A percentile compares a stretch with the other conserved stretches of the same genome.
Evolutionary conservation across 164 flowering plant genomes (phyloP).

Genomic region (Cinnamomum micranthum): DNA sequence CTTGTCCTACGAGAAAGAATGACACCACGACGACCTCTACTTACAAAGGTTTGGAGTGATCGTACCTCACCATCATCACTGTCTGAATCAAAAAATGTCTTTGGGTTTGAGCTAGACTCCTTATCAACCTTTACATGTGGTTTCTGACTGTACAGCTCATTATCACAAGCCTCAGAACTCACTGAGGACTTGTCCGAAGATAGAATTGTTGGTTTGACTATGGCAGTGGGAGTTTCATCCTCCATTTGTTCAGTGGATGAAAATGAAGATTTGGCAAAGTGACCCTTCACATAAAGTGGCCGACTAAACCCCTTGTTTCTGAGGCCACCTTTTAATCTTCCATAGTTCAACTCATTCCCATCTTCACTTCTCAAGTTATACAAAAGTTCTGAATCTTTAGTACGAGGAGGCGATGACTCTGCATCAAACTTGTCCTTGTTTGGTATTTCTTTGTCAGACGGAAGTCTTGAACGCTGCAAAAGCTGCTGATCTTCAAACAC

Average conservation of each 20-base stretch:
- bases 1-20: slow-evolving; percentile 57
- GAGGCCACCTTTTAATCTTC: slow-evolving; percentile 62
- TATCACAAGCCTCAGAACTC: slow-evolving; percentile 11
- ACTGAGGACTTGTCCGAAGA: slow-evolving; percentile 13
- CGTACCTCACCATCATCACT: slow-evolving; percentile 27
- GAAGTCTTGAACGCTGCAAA: slow-evolving; percentile 13
- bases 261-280: slow-evolving; percentile 21
- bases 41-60: slow-evolving; percentile 16
- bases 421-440: slow-evolving; percentile 4
- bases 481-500: slow-evolving; percentile 12
- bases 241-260: slow-evolving; percentile 15
- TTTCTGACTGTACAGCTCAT: slow-evolving; percentile 21
- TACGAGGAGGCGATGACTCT: slow-evolving; percentile 6
- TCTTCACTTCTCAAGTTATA: slow-evolving; percentile 23
- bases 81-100: slow-evolving; percentile 8
- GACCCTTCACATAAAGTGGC: slow-evolving; percentile 42
- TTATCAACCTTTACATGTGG: slow-evolving; percentile 7
- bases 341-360: slow-evolving; percentile 39
- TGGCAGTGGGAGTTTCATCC: slow-evolving; percentile 12
- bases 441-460: slow-evolving; percentile 15
- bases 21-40: slow-evolving; percentile 19
- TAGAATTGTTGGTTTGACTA: slow-evolving; percentile 19
- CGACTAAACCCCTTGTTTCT: slow-evolving; percentile 51
- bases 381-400: slow-evolving; percentile 16
- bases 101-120: slow-evolving; percentile 15